Percentiles rank a stretch among this genome's conserved stretches.
Conservation (phyloP, 129 eudicot genomes). For the Saussurea involucrata region DNA sequence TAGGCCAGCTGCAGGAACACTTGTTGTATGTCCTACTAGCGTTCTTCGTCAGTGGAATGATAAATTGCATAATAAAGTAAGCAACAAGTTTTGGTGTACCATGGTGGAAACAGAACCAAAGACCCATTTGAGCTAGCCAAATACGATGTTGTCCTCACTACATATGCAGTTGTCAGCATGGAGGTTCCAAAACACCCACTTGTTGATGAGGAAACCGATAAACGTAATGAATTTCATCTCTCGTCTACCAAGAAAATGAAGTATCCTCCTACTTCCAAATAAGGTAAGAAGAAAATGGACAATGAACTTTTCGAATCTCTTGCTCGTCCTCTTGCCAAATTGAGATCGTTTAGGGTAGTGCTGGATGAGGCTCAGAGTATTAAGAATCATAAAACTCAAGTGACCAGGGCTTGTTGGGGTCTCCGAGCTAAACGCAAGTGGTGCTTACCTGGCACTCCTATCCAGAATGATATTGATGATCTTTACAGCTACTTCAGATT, state of each 20-base stretch:
- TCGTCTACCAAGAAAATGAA: conserved; percentile 62
- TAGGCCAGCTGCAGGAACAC: conserved; percentile 92
- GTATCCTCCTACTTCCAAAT: conserved; percentile 40
- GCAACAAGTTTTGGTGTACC: conserved; percentile 62
- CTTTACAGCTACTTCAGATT: conserved; percentile 96
- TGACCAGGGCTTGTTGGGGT: conserved; percentile 99
- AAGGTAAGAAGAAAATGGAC: conserved; percentile 57
- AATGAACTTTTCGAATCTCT: conserved; percentile 43
- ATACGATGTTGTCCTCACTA: conserved; percentile 89
- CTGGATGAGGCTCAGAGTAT: conserved; percentile 98
- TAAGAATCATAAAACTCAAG: conserved; percentile 85
- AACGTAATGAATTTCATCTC: conserved; percentile 19
- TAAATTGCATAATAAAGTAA: conserved; percentile 72
- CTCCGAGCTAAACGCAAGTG: conserved; percentile 95
- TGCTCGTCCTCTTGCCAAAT: conserved; percentile 77
- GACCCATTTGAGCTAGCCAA: conserved; percentile 85
- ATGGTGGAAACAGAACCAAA: conserved; percentile 84
- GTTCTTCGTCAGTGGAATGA: conserved; percentile 95
- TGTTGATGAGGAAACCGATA: conserved; percentile 46
- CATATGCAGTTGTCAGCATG: conserved; percentile 92
- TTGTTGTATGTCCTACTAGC: conserved; percentile 94
- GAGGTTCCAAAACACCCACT: conserved; percentile 92
- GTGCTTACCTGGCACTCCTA: conserved; percentile 98
- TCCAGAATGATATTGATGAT: conserved; percentile 96
- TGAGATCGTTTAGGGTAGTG: conserved; percentile 95